Evolutionary conservation across 768 basidiomycete genomes (phyloP).

Genomic region (Leccinum barrowsii): DNA sequence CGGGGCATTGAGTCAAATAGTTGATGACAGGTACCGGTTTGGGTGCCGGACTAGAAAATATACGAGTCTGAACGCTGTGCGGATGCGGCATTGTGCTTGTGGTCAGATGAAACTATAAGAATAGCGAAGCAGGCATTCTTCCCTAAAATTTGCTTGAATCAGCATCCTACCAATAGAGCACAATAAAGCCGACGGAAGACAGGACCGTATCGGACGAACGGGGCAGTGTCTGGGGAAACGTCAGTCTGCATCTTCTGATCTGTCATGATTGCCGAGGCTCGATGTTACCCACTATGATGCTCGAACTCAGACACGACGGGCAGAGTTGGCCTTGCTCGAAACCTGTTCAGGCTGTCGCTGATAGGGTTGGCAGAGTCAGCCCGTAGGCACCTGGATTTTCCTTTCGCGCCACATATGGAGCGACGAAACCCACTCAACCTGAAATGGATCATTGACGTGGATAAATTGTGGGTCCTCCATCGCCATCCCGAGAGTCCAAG

Average conservation of each 20-base stretch:
- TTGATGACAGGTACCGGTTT: too few relatives aligned
- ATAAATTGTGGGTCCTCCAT: neutral
- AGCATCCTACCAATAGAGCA: neutral
- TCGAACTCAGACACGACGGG: conserved; percentile 2
- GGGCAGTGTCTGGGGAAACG: conserved; percentile 6
- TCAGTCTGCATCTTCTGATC: neutral
- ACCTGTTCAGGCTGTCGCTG: neutral
- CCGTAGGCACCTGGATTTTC: neutral
- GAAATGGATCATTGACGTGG: neutral
- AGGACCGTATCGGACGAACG: neutral
- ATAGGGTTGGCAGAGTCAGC: neutral
- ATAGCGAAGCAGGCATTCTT: too few relatives aligned
- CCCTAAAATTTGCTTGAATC: neutral
- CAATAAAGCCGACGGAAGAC: neutral
- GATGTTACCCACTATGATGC: neutral
- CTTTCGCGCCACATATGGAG: neutral
- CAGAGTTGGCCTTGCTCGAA: conserved; percentile 7
- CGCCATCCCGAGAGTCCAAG: neutral
- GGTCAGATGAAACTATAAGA: neutral
- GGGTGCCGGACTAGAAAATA: neutral
- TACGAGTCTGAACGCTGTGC: neutral
- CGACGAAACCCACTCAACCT: neutral
- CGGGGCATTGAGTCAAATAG: neutral
- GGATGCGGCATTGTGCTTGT: neutral
- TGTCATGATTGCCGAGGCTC: neutral